These are phyloP conservation scores for Hypoxylon sp. DNA, from an alignment of 2,329 filamentous ascomycete species.

Conservation along the genomic window DNA sequence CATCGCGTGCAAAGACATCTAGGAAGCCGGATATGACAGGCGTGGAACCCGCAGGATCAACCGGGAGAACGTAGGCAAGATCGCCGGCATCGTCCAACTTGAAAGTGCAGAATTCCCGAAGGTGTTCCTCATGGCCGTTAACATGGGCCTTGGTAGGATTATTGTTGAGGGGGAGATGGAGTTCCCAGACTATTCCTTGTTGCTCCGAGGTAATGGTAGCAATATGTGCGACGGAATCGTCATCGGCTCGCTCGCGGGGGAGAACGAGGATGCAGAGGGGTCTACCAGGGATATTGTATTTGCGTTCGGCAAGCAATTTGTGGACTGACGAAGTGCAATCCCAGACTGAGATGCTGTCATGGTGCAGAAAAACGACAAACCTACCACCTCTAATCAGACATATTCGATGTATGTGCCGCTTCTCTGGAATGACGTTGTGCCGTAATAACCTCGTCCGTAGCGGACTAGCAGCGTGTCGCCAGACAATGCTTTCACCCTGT, in stretches of 20 bases:
- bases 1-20: constrained; percentile 87
- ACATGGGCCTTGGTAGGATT: constrained; percentile 46
- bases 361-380: constrained; percentile 85
- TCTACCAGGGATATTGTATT: constrained; percentile 75
- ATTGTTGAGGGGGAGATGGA: constrained; percentile 69
- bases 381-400: constrained; percentile 82
- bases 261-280: constrained; percentile 85
- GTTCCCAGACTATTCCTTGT: constrained; percentile 85
- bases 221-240: constrained; percentile 75
- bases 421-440: constrained; percentile 77
- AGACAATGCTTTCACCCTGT: constrained; percentile 84
- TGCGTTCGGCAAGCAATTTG: constrained; percentile 68
- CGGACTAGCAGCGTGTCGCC: constrained; percentile 75
- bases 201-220: constrained; percentile 87
- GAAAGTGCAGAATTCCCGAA: constrained; percentile 80
- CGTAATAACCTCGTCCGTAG: constrained; percentile 71
- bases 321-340: constrained; percentile 77
- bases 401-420: constrained; percentile 83
- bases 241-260: constrained; percentile 71
- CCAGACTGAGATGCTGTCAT: constrained; percentile 81
- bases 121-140: constrained; percentile 57
- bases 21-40: constrained; percentile 82
- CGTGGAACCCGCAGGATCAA: constrained; percentile 85
- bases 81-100: constrained; percentile 73
- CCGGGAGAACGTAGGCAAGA: constrained; percentile 79